phyloP scores from a whole-genome alignment of 768 basidiomycete species.

The Boletus huronensis region DNA sequence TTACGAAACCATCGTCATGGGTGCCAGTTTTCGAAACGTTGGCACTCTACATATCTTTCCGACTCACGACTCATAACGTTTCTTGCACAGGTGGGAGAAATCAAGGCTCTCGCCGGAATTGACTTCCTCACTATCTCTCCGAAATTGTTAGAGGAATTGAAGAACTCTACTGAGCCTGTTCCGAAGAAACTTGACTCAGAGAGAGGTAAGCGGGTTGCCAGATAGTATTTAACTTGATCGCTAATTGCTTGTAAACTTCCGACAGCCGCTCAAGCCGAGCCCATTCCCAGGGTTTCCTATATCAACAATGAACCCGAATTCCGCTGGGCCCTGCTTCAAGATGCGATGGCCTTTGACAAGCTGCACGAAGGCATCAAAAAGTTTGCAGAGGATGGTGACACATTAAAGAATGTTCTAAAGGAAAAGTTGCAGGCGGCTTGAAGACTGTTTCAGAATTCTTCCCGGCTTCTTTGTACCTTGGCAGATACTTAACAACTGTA shows the following conservation, averaged over 20 bases:
- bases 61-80: background rate
- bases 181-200: constrained; percentile 78
- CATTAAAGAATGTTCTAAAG: constrained; percentile 78
- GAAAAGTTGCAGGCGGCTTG: constrained; percentile 44
- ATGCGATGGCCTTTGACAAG: constrained; percentile 94
- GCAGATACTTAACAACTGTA: background rate
- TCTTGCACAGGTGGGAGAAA: constrained; percentile 69
- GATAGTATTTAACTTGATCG: background rate
- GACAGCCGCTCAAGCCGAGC: constrained; percentile 54
- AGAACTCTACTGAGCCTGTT: constrained; percentile 65
- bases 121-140: constrained; percentile 97
- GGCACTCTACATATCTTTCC: constrained; percentile 23
- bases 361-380: constrained; percentile 95
- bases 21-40: constrained; percentile 96
- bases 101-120: constrained; percentile 89
- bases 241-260: background rate
- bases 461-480: background rate
- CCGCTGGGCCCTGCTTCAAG: constrained; percentile 86
- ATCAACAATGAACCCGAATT: constrained; percentile 91
- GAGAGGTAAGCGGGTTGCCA: constrained; percentile 40
- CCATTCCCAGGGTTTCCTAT: constrained; percentile 74
- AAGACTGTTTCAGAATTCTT: background rate
- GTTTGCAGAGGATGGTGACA: constrained; percentile 89
- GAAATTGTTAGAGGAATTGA: constrained; percentile 81
- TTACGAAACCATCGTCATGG: constrained; percentile 99